These are phyloP conservation scores for Mortierella sp. DNA, from an alignment of 371 early-diverging fungal genomes.

Conservation along the genomic window DNA sequence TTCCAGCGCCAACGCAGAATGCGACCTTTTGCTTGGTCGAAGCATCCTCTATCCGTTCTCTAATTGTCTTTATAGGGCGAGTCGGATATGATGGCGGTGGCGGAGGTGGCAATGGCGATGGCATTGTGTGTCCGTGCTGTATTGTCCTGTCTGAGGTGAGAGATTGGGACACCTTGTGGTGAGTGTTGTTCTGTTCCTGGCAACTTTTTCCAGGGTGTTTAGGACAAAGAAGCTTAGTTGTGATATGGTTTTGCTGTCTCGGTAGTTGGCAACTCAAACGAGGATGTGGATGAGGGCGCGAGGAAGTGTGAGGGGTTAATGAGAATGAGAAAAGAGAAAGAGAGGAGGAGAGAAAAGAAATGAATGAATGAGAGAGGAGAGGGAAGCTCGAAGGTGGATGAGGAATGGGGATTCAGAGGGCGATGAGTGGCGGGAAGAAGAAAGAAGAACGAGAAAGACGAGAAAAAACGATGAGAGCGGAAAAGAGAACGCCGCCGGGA, in stretches of 20 bases:
- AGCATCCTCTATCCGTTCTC: conserved; percentile 24
- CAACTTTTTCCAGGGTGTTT: background rate
- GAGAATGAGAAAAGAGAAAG: background rate
- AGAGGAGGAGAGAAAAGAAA: background rate
- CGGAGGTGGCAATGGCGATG: background rate
- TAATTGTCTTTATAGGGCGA: conserved; percentile 24
- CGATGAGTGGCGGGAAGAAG: background rate
- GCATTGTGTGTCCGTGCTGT: background rate
- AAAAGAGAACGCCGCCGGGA: background rate
- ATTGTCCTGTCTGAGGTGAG: background rate
- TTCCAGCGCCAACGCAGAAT: background rate
- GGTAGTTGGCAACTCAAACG: background rate
- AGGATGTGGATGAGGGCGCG: background rate
- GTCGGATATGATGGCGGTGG: background rate
- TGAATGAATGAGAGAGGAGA: background rate
- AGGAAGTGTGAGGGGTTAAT: background rate
- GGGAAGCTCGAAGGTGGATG: background rate
- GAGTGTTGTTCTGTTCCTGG: background rate
- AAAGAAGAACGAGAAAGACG: background rate
- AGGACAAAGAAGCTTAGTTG: background rate
- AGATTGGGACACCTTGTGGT: background rate
- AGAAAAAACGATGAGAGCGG: background rate
- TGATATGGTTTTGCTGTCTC: background rate
- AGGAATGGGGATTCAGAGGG: conserved; percentile 1
- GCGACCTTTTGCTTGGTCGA: conserved; percentile 10